Base-by-base conservation (phyloP, 805 yeast species). In the Wilhelminamyces savonicus region DNA sequence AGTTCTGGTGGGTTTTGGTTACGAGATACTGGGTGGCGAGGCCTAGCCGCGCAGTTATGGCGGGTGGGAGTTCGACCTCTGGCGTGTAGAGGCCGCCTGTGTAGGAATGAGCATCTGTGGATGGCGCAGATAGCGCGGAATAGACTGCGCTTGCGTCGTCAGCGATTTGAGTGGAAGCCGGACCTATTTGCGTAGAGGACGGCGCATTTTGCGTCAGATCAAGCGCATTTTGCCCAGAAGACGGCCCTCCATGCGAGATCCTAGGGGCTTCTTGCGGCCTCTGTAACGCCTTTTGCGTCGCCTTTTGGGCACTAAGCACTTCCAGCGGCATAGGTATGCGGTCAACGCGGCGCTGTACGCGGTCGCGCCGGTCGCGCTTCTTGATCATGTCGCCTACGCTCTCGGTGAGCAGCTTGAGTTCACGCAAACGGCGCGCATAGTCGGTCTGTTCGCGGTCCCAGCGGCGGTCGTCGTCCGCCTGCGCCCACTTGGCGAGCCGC, bases 1-100 rank as follows among this genome's bases (percentile, higher is more conserved):
- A 74, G 40, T 71, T 59, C 31, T 66, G 70, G 18, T 54, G 42
- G 13, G 58, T 53, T 28, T 55, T 47, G 13, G 59, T 51, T 1
- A 64, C 57, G 21, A 73, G 54, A 37, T 51, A 59, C 28, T 57
- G 61, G 3, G 63, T 41, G 0, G 71, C 50, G 10, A 63, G 55
- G 0, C 68, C 69, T 7, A 74, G 40, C 20, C 54, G 52, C 3
- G 54, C 56, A 9, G 48, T 30, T 8, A 74, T 51, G 0, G 52
- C 29, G 1, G 33, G 28, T 0, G 79, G 77, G 4, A 73, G 32
- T 2, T 46, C 43, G 5, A 46, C 39, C 2, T 40, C 32, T 1
- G 50, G 46, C 1, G 44, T 41, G 2, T 40, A 27, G 5, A 50
- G 34, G 16, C 9, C 19, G 12, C 34, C 13, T 10, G 19, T 19